Evolutionary conservation across 805 yeast species (phyloP).

Genomic region (Millerago galiae): DNA sequence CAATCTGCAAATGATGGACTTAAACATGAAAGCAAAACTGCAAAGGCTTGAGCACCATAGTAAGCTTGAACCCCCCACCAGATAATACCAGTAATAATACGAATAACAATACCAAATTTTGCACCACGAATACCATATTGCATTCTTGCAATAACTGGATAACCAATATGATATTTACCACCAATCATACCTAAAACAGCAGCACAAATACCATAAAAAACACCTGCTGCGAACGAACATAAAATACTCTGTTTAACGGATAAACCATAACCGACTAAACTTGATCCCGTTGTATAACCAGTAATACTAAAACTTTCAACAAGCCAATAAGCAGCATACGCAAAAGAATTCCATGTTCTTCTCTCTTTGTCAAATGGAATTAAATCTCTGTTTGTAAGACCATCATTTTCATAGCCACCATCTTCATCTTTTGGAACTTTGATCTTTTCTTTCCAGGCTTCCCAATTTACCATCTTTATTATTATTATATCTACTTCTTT

Average conservation of each 20-base stretch:
- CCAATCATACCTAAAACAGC: slow-evolving; percentile 24
- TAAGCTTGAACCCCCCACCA: slow-evolving; percentile 35
- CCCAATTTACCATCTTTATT: slow-evolving; percentile 1
- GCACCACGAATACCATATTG: slow-evolving; percentile 32
- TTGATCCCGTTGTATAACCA: slow-evolving; percentile 31
- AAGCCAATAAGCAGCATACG: slow-evolving; percentile 32
- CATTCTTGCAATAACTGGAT: slow-evolving; percentile 31
- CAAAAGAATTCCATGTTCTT: slow-evolving; percentile 31
- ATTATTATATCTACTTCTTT: not conserved
- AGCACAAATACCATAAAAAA: slow-evolving; percentile 23
- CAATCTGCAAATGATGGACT: slow-evolving; percentile 19
- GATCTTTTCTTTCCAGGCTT: slow-evolving; percentile 11
- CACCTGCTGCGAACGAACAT: slow-evolving; percentile 22
- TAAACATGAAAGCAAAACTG: slow-evolving; percentile 25
- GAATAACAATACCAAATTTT: slow-evolving; percentile 28
- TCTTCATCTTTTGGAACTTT: slow-evolving; percentile 24
- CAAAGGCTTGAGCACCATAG: slow-evolving; percentile 31
- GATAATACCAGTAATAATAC: slow-evolving; percentile 30
- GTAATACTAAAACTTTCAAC: slow-evolving; percentile 31
- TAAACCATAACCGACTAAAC: slow-evolving; percentile 23
- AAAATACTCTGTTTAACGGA: slow-evolving; percentile 25
- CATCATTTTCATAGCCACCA: slow-evolving; percentile 22
- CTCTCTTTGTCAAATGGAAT: slow-evolving; percentile 31
- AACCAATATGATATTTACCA: slow-evolving; percentile 30
- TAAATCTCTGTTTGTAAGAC: slow-evolving; percentile 32